A percentile compares a stretch with the other conserved stretches of the same genome.
Conservation (phyloP, 352 stramenopile genomes). For the Phytophthora colocasiae region DNA sequence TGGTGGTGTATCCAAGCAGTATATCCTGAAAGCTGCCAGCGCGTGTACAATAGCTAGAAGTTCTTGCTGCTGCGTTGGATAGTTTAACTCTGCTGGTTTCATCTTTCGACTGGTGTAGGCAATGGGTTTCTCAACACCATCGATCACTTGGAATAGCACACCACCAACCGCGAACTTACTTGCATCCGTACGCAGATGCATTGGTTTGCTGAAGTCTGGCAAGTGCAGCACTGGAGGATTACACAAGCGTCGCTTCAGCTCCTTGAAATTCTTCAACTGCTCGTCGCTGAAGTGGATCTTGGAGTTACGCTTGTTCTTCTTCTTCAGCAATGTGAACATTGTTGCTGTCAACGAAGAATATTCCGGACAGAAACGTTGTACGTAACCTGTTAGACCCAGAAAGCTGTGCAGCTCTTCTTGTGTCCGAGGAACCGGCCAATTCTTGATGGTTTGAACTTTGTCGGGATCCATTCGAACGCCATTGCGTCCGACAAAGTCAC, state of each 20-base stretch:
- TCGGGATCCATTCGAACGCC: constrained; percentile 1
- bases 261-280: too few relatives aligned
- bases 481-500: too few relatives aligned
- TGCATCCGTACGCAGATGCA: background rate
- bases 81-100: background rate
- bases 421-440: background rate
- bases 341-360: background rate
- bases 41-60: background rate
- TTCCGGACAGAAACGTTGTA: background rate
- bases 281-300: too few relatives aligned
- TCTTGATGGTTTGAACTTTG: constrained; percentile 11
- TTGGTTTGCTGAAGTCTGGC: background rate
- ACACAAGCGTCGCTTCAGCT: background rate
- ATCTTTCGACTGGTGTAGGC: background rate
- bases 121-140: background rate
- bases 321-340: background rate
- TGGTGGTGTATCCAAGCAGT: background rate
- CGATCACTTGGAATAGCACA: background rate
- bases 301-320: background rate
- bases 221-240: too few relatives aligned
- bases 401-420: constrained; percentile 8
- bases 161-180: background rate
- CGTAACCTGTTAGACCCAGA: background rate
- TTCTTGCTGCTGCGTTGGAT: background rate
- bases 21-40: background rate